Evolutionary conservation across 2,329 filamentous ascomycete genomes (phyloP), one percentile per base, ranked within the genome.

Genomic region (Colletotrichum destructivum): DNA sequence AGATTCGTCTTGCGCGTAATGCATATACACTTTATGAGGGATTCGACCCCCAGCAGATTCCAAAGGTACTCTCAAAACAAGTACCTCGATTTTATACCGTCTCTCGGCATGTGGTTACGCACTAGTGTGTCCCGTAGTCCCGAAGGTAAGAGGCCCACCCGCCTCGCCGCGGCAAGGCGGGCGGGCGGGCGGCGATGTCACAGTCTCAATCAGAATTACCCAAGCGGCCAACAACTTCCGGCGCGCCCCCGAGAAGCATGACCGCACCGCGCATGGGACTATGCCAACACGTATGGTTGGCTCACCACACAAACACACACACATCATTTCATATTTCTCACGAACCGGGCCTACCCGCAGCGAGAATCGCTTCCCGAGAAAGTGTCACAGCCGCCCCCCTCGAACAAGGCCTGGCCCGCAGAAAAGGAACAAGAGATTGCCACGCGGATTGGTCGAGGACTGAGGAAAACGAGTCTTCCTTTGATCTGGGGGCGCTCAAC

Each of bases 291-390:
- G 35, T 11, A 11, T 38, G 52, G 35, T 40, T 54, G 60, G 57
- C 46, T 60, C 38, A 60, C 44, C 40, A 71, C 38, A 60, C 23
- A 69, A 16, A 40, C 23, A 52, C 56, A 38, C n/a, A 56, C 54
- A n/a, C 16, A 56, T n/a, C 21, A 23, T 51, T 21, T 23, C n/a
- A 7, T 46, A n/a, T 23, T 51, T 11, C 60, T 62, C n/a, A 54
- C 46, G 59, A 68, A 69, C 67, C 65, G 65, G 69, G 65, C 52
- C 52, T 54, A 69, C 59, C 65, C 69, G 69, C 65, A 64, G 54
- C 65, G 47, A 40, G 26, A 63, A 64, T 69, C 40, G 52, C 59
- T 71, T 71, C 65, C 61, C 47, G 46, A 47, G 46, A 63, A 47
- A 42, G 59, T 46, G 38, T 38, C 31, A 12, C 47, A 62, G 35